A percentile compares a stretch with the other conserved stretches of the same genome.
These are phyloP conservation scores for Stephania cephalantha DNA, from an alignment of 164 flowering plant genomes.

Conservation along the genomic window DNA sequence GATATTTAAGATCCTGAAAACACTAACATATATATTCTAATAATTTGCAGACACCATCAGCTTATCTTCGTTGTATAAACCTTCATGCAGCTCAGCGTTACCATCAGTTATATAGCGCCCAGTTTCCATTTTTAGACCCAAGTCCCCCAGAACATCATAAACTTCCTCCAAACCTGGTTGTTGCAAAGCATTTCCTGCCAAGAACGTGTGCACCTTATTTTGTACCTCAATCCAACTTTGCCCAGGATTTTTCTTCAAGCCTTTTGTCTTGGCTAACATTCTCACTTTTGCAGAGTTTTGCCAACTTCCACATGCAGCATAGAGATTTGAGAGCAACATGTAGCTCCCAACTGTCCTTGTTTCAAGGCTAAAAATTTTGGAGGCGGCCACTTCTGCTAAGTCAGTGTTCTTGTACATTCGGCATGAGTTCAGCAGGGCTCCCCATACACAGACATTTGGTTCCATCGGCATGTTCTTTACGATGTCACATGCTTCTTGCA, in stretches of 20 bases:
- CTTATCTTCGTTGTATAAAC: conserved; percentile 16
- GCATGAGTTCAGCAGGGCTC: conserved; percentile 66
- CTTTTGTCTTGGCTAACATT: conserved; percentile 47
- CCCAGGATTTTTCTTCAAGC: conserved; percentile 61
- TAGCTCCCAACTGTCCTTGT: conserved; percentile 47
- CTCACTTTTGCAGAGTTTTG: conserved; percentile 71
- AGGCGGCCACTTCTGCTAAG: conserved; percentile 43
- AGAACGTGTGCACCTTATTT: conserved; percentile 49
- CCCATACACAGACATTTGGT: conserved; percentile 66
- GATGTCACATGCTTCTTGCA: conserved; percentile 57
- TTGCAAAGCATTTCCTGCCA: conserved; percentile 40
- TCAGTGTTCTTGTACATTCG: conserved; percentile 47
- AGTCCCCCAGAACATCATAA: conserved; percentile 30
- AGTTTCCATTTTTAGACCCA: conserved; percentile 40
- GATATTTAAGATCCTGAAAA: not conserved
- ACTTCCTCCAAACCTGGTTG: conserved; percentile 34
- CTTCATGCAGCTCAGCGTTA: conserved; percentile 22
- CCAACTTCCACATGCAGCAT: conserved; percentile 63
- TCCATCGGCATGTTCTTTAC: conserved; percentile 57
- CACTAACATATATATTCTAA: not conserved
- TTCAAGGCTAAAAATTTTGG: conserved; percentile 26
- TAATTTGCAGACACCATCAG: conserved; percentile 13
- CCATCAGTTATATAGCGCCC: conserved; percentile 26
- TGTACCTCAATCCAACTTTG: conserved; percentile 78
- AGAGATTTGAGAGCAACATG: conserved; percentile 66